Evolutionary conservation across 2,329 filamentous ascomycete species (phyloP), one percentile per base, ranked within the genome.

Genomic region (Lachnellula cervina): DNA sequence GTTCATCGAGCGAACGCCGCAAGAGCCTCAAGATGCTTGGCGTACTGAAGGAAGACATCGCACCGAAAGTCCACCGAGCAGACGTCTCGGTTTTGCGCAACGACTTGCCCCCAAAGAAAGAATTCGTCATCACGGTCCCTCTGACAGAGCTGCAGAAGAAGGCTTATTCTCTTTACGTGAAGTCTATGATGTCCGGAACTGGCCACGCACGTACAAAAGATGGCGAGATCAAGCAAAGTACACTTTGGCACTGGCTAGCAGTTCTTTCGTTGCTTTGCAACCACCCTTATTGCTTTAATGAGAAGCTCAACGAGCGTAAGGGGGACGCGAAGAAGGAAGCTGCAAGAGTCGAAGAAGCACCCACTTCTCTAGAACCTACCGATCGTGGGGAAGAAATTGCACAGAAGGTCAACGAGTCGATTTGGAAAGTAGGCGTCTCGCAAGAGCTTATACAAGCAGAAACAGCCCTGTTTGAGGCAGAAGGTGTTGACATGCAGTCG

Each of bases 111-210:
- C 74, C 76, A 0, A 97, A 96, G 69, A 81, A 80, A 7, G 92
- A 97, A 67, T 96, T 93, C 66, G 81, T 95, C 32, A 80, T 97
- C 52, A 88, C 80, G 3, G 76, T 96, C 5, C 82, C 86, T 6
- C 74, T 94, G 11, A 89, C 88, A 0, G 64, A 73, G 0, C 48
- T 88, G 1, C 92, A 97, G 70, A 72, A 70, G 44, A 64, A 74
- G 2, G 77, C 85, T 0, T 96, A 96, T 69, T 61, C 62, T 47
- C 67, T 74, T 14, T 84, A 79, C 62, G 73, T 83, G 4, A 58
- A 68, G 21, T 71, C 69, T 42, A 68, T 80, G 62, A 50, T 59
- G 21, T 51, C 55, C 9, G 46, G 50, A 16, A 48, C 45, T 19
- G 59, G 59, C 16, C 50, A 62, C 49, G 45, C 51, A 3, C 61